phyloP scores from a whole-genome alignment of 106 monocot species.

The Dioscorea dumetorum region DNA sequence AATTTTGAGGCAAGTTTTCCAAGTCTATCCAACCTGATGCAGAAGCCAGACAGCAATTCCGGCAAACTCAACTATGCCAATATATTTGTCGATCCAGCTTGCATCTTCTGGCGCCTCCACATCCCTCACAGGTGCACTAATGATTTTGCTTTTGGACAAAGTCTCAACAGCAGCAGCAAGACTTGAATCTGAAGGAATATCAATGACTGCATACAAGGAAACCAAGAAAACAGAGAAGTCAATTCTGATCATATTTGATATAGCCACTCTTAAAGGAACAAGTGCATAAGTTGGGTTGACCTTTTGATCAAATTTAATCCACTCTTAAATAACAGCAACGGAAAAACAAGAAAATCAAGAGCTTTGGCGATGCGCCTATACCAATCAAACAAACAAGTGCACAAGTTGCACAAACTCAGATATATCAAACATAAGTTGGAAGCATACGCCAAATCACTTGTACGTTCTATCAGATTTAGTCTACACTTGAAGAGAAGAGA shows the following conservation, averaged over 20 bases:
- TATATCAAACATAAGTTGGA: neutral
- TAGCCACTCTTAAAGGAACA: neutral
- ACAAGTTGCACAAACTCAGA: neutral
- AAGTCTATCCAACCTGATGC: conserved; percentile 56
- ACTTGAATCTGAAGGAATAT: conserved; percentile 73
- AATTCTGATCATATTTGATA: neutral
- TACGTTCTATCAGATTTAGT: too few species aligned
- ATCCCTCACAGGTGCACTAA: conserved; percentile 63
- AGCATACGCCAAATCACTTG: too few species aligned
- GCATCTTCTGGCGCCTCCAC: conserved; percentile 63
- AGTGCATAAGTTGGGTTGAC: neutral
- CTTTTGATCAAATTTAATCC: neutral
- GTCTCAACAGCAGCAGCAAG: conserved; percentile 60
- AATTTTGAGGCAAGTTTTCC: too few species aligned
- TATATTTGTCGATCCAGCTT: conserved; percentile 81
- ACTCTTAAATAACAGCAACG: neutral
- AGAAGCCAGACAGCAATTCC: conserved; percentile 88
- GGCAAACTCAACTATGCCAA: conserved; percentile 82
- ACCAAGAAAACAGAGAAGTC: too few species aligned
- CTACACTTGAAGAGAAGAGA: too few species aligned
- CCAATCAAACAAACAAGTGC: neutral
- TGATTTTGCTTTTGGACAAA: conserved; percentile 49
- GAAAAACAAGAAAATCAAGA: too few species aligned
- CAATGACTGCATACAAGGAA: conserved; percentile 38
- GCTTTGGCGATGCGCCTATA: too few species aligned